Evolutionary conservation across 163 green algal genomes (phyloP).

Genomic region (Scenedesmus sp.): DNA sequence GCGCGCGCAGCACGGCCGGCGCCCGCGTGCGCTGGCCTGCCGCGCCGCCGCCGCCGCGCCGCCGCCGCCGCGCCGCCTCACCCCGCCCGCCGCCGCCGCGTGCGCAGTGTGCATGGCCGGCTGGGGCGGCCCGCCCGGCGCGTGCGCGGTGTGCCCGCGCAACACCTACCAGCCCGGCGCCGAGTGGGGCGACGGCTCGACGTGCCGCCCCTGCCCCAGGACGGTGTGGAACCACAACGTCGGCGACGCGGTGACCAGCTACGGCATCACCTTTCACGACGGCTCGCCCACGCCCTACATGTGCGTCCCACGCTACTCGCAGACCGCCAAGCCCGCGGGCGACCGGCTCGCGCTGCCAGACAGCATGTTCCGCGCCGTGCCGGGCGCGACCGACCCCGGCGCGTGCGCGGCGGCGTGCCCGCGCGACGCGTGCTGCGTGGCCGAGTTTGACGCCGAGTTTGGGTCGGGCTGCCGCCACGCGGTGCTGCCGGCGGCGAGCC

Average conservation of each 20-base stretch:
- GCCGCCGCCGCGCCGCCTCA: too few species aligned
- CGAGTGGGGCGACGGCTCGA: background rate
- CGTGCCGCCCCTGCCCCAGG: background rate
- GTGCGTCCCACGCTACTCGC: slow-evolving; percentile 3
- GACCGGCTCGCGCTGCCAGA: background rate
- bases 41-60: too few species aligned
- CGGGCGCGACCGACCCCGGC: background rate
- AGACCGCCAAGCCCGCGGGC: slow-evolving; percentile 2
- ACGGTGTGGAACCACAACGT: slow-evolving; percentile 7
- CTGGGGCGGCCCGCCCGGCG: background rate
- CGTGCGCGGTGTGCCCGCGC: too few species aligned
- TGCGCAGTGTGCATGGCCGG: slow-evolving; percentile 7
- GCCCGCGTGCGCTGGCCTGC: too few species aligned
- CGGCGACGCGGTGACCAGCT: background rate
- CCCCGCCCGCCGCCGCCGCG: too few species aligned
- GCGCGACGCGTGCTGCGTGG: background rate
- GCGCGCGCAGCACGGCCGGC: too few species aligned
- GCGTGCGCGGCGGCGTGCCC: slow-evolving; percentile 3
- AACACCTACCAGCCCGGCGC: too few species aligned
- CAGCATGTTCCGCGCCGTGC: background rate
- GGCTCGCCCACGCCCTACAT: background rate
- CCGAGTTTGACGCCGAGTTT: background rate
- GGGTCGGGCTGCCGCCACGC: background rate
- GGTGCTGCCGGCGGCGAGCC: background rate
- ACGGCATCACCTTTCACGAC: slow-evolving; percentile 2